Percentiles rank a stretch among this genome's conserved stretches.
phyloP scores from a whole-genome alignment of 2,329 filamentous ascomycete genomes.

The Scedosporium boydii region DNA sequence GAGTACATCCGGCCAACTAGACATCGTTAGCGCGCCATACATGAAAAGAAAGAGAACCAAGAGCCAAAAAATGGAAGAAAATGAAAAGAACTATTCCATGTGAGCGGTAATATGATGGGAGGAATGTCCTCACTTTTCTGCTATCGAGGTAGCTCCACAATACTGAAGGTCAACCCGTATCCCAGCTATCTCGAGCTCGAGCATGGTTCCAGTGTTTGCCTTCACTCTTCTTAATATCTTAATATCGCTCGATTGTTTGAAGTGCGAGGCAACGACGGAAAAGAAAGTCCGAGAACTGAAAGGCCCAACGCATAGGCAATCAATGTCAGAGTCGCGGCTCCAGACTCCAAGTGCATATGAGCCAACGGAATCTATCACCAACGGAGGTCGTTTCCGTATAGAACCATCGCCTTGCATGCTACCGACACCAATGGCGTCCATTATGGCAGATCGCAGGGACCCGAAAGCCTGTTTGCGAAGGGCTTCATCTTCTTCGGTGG shows the following conservation, averaged over 20 bases:
- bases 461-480: conserved; percentile 33
- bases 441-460: conserved; percentile 31
- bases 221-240: conserved; percentile 47
- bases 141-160: conserved; percentile 46
- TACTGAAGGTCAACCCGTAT: conserved; percentile 59
- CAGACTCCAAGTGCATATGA: conserved; percentile 57
- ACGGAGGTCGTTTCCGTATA: not conserved
- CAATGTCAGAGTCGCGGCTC: conserved; percentile 51
- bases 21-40: not conserved
- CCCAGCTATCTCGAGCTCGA: conserved; percentile 49
- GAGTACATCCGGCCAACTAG: conserved; percentile 36
- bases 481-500: conserved; percentile 31
- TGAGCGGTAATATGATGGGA: no score
- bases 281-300: conserved; percentile 55
- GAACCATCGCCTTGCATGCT: conserved; percentile 19
- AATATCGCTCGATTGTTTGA: conserved; percentile 23
- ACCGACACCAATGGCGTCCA: not conserved
- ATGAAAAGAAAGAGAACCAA: not conserved
- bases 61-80: conserved; percentile 13
- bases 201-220: conserved; percentile 51
- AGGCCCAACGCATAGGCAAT: conserved; percentile 55
- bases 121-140: conserved; percentile 29
- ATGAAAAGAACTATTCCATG: not conserved
- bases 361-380: conserved; percentile 50
- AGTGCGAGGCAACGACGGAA: conserved; percentile 10